These are phyloP conservation scores for Ilyonectria destructans DNA, from an alignment of 2,329 filamentous ascomycete species.

Conservation along the genomic window DNA sequence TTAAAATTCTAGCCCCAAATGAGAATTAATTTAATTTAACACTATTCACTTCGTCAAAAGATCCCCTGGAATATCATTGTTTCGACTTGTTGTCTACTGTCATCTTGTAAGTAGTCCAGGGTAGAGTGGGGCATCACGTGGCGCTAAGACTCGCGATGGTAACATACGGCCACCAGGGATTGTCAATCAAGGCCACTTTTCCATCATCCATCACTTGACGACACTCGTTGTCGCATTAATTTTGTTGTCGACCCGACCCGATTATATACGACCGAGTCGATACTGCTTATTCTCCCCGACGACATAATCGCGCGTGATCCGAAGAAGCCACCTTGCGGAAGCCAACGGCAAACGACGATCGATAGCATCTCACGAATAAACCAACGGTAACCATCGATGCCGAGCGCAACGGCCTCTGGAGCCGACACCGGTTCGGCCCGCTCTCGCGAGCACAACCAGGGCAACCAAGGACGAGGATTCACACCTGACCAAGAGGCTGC, in stretches of 20 bases:
- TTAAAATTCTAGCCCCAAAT: too few relatives aligned
- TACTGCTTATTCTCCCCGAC: neutral
- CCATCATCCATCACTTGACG: slow-evolving; percentile 10
- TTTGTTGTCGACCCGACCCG: slow-evolving; percentile 1
- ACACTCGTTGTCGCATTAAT: slow-evolving; percentile 16
- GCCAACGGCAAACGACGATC: slow-evolving; percentile 4
- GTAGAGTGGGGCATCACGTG: slow-evolving; percentile 33
- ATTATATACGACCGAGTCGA: neutral
- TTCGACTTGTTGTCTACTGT: neutral
- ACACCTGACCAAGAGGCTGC: slow-evolving; percentile 94
- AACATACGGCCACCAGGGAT: slow-evolving; percentile 26
- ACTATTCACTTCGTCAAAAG: too few relatives aligned
- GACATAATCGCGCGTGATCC: slow-evolving; percentile 4
- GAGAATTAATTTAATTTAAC: too few relatives aligned
- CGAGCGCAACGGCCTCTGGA: slow-evolving; percentile 69
- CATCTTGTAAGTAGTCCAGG: slow-evolving; percentile 18
- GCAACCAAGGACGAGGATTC: slow-evolving; percentile 82
- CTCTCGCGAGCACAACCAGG: slow-evolving; percentile 80
- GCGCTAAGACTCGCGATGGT: slow-evolving; percentile 19
- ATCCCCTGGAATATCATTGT: neutral
- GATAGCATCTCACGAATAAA: slow-evolving; percentile 20
- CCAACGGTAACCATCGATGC: slow-evolving; percentile 48
- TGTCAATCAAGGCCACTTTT: slow-evolving; percentile 26
- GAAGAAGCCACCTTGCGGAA: slow-evolving; percentile 23
- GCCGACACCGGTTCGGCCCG: slow-evolving; percentile 66